Percentiles rank a stretch among this genome's conserved stretches.
Conservation (phyloP, 2,329 filamentous ascomycete species). For the Cytospora piceae region DNA sequence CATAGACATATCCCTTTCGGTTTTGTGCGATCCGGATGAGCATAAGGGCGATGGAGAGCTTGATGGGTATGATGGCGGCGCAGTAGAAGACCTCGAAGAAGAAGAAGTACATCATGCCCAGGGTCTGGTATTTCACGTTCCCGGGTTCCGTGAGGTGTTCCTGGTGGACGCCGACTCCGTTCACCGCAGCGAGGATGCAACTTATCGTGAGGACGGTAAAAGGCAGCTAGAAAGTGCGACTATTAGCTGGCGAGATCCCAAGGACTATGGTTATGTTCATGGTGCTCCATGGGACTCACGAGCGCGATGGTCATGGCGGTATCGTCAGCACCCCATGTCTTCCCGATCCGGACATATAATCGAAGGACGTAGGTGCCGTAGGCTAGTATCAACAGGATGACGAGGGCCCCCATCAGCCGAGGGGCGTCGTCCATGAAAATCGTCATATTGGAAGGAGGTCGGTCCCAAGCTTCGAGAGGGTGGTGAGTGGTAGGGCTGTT, state of each 20-base stretch:
- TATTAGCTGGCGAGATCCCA: neutral
- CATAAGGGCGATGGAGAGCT: slow-evolving; percentile 29
- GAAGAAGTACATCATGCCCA: slow-evolving; percentile 29
- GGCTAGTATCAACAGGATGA: slow-evolving; percentile 19
- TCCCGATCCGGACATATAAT: slow-evolving; percentile 21
- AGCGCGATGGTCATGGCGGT: slow-evolving; percentile 24
- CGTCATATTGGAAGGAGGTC: slow-evolving; percentile 15
- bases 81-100: slow-evolving; percentile 30
- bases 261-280: neutral
- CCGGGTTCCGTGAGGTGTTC: slow-evolving; percentile 13
- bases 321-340: slow-evolving; percentile 27
- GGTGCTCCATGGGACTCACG: slow-evolving; percentile 4
- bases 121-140: slow-evolving; percentile 20
- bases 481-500: neutral
- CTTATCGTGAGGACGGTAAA: slow-evolving; percentile 24
- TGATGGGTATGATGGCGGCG: slow-evolving; percentile 27
- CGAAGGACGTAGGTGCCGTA: slow-evolving; percentile 19
- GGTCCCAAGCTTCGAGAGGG: neutral
- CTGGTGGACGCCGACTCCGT: slow-evolving; percentile 23
- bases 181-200: slow-evolving; percentile 23
- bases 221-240: slow-evolving; percentile 5
- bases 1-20: slow-evolving; percentile 24
- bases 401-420: slow-evolving; percentile 20
- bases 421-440: slow-evolving; percentile 27
- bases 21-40: slow-evolving; percentile 30